Conservation (phyloP, 257 asterid genomes). For the Prunella vulgaris region DNA sequence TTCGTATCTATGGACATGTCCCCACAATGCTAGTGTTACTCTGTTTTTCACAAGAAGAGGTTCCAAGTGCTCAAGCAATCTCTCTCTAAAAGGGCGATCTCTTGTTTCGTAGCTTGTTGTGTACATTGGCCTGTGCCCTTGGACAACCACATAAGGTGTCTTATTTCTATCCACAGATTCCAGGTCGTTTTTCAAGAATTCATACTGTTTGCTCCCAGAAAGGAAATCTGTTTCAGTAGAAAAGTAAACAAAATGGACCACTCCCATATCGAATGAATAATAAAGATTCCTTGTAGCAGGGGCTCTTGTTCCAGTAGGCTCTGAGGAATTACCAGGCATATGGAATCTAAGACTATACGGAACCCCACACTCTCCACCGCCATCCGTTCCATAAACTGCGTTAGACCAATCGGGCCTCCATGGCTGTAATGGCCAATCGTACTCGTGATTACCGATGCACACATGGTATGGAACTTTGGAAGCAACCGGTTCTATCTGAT, state of each 20-base stretch:
- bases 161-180: constrained; percentile 65
- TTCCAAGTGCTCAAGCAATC: constrained; percentile 59
- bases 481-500: constrained; percentile 77
- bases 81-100: constrained; percentile 54
- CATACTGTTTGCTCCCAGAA: constrained; percentile 70
- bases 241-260: constrained; percentile 79
- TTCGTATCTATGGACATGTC: constrained; percentile 88
- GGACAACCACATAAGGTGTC: constrained; percentile 78
- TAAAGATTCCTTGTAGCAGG: constrained; percentile 78
- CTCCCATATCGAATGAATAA: constrained; percentile 75
- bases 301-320: constrained; percentile 73
- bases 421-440: constrained; percentile 86
- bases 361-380: constrained; percentile 97
- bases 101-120: constrained; percentile 59
- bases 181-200: constrained; percentile 70
- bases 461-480: constrained; percentile 84
- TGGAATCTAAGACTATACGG: constrained; percentile 76
- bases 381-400: constrained; percentile 57
- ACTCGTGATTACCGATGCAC: constrained; percentile 92
- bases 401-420: constrained; percentile 92
- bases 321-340: constrained; percentile 91
- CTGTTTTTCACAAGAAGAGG: constrained; percentile 72
- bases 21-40: constrained; percentile 81
- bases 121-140: constrained; percentile 97
- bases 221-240: constrained; percentile 88